These are phyloP conservation scores for Magnusiomyces clavatus DNA, from an alignment of 1,139 yeast genomes.

Conservation along the genomic window DNA sequence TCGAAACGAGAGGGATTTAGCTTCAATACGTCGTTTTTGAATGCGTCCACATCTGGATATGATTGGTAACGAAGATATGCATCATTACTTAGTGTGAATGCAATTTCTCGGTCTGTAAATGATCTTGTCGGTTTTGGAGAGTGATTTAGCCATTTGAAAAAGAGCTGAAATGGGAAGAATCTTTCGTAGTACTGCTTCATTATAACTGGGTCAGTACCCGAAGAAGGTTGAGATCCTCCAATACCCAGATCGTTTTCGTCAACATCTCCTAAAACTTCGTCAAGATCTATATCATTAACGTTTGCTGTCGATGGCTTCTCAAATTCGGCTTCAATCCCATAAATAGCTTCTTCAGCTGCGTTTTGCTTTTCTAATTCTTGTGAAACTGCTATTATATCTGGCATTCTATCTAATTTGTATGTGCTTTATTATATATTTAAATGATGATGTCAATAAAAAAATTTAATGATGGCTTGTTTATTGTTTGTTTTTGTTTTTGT, in stretches of 20 bases:
- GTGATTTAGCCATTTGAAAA: slow-evolving; percentile 86
- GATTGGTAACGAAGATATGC: slow-evolving; percentile 89
- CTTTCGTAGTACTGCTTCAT: slow-evolving; percentile 52
- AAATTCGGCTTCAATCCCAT: no score
- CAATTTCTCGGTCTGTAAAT: slow-evolving; percentile 87
- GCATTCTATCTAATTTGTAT: neutral
- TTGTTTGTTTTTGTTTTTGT: neutral
- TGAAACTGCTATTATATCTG: no score
- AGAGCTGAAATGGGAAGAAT: slow-evolving; percentile 51
- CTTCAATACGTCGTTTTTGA: slow-evolving; percentile 61
- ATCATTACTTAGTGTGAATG: slow-evolving; percentile 69
- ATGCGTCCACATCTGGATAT: slow-evolving; percentile 57
- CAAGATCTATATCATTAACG: no score
- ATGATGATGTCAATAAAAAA: neutral
- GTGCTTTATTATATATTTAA: neutral
- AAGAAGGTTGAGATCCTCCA: no score
- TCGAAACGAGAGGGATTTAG: slow-evolving; percentile 90
- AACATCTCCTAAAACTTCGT: no score
- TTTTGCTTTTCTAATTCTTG: no score
- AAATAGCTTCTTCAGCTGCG: no score
- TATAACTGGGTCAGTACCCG: neutral
- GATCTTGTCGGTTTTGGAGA: slow-evolving; percentile 55
- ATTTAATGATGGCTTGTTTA: neutral
- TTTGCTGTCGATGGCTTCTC: no score
- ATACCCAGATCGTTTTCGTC: no score